Conservation (phyloP, 495 filamentous ascomycete genomes). For the Thermothielavioides terrestris region DNA sequence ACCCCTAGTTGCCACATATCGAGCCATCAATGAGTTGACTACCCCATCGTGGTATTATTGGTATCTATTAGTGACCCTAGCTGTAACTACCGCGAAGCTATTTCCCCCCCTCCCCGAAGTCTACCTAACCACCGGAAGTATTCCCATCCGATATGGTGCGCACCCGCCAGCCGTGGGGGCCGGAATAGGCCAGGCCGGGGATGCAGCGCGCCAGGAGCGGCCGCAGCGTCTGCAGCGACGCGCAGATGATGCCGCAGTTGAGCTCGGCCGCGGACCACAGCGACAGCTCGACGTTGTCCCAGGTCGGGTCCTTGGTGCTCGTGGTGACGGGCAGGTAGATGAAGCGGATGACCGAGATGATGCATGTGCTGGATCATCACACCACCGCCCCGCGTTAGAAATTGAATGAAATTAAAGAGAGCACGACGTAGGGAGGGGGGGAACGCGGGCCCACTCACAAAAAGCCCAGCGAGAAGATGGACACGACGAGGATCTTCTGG, state of each 20-base stretch:
- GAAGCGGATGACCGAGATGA: constrained; percentile 25
- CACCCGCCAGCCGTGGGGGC: too few relatives aligned
- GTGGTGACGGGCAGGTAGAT: constrained; percentile 12
- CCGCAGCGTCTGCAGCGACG: background rate
- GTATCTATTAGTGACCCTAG: too few relatives aligned
- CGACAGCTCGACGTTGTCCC: constrained; percentile 16
- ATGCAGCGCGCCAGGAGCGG: background rate
- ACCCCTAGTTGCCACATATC: too few relatives aligned
- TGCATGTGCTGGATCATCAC: constrained; percentile 5
- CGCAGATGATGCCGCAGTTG: constrained; percentile 10
- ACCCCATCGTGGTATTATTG: too few relatives aligned
- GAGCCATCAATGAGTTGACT: too few relatives aligned
- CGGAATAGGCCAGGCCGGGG: background rate
- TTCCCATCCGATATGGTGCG: too few relatives aligned
- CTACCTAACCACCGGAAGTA: too few relatives aligned
- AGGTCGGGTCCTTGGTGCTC: constrained; percentile 13
- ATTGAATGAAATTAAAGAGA: too few relatives aligned
- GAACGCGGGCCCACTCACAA: background rate
- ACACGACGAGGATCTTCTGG: constrained; percentile 22
- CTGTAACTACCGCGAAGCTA: too few relatives aligned
- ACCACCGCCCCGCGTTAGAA: too few relatives aligned
- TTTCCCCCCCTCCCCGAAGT: too few relatives aligned
- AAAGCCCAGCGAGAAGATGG: constrained; percentile 20
- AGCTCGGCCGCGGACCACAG: constrained; percentile 27
- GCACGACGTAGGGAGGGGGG: too few relatives aligned